Base-by-base conservation (phyloP, 2,329 filamentous ascomycete genomes). In the Leptographium wingfieldii region DNA sequence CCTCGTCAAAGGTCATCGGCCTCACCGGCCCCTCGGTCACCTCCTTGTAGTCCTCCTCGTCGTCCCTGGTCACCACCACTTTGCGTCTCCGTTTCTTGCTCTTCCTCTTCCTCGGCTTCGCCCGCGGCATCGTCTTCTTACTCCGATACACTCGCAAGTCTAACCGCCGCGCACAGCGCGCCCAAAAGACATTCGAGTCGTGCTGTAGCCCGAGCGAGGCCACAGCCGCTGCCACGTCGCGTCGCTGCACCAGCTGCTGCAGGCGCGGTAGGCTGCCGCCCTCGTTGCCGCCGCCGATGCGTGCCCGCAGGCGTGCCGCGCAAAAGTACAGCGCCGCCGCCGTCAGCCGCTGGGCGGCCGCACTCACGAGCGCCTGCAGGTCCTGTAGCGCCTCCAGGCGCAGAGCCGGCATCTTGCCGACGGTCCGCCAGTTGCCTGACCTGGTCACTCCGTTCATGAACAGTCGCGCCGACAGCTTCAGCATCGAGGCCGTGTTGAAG, bases 331-430 rank as follows among this genome's bases (percentile, higher is more conserved):
- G 73, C 0, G 83, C 76, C 0, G 87, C 82, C 55, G 88, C 59
- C 14, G 94, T 76, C 1, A 96, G 72, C 14, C 88, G 80, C 61
- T 81, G 82, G 0, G 88, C 92, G 16, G 94, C 65, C 58, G 81
- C 29, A 87, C 1, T 87, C 0, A 80, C 76, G 2, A 96, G 71
- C 10, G 81, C 80, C 67, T 91, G 79, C 53, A 96, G 86, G 65
- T 94, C 89, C 5, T 82, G 78, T n/a, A 95, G 78, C 0, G 88
- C 84, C 1, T 88, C 91, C 7, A 84, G 81, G 65, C 87, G 84
- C 27, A 96, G 81, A 0, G 86, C 83, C 0, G 91, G 91, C 3
- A 75, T 75, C 60, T 81, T 77, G 25, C 79, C 77, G 9, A 88
- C 66, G 48, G 75, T 76, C 40, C 74, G 75, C 89, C 88, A 95